These are phyloP conservation scores for Vitellaria paradoxa DNA, from an alignment of 179 eudicot genomes.

Conservation along the genomic window DNA sequence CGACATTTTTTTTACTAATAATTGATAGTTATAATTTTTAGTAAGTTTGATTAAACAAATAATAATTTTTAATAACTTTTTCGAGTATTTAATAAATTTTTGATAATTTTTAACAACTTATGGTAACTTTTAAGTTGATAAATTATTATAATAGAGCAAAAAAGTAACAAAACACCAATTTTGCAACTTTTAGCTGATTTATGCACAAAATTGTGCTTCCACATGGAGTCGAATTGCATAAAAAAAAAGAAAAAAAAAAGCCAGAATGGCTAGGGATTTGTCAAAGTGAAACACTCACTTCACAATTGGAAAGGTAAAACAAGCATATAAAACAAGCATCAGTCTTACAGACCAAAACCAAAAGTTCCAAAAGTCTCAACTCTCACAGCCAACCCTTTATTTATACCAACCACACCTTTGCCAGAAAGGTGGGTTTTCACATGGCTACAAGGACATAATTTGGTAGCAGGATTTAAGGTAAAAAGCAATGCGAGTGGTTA, in stretches of 20 bases:
- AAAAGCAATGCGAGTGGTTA: not conserved
- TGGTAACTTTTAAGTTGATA: too few species aligned
- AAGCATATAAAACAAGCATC: too few species aligned
- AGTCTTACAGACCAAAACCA: conserved; percentile 3
- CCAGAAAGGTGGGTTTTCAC: not conserved
- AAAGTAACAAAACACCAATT: too few species aligned
- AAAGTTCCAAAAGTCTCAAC: not conserved
- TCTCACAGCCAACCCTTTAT: not conserved
- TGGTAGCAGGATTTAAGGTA: not conserved
- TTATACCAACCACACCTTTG: not conserved
- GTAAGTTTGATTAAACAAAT: too few species aligned
- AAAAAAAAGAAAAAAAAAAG: not conserved
- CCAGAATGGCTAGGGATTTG: not conserved
- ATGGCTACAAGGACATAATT: not conserved
- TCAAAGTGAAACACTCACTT: not conserved
- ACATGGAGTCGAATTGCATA: not conserved
- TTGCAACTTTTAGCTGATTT: too few species aligned
- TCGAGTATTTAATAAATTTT: not conserved
- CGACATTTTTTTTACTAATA: too few species aligned
- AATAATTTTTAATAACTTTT: not conserved
- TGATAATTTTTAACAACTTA: too few species aligned
- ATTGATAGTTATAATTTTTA: too few species aligned
- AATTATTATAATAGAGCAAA: too few species aligned
- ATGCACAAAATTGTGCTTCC: too few species aligned
- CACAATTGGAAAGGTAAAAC: not conserved